Base-by-base conservation (phyloP, 345 rosid genomes). In the Gossypium arboreum region DNA sequence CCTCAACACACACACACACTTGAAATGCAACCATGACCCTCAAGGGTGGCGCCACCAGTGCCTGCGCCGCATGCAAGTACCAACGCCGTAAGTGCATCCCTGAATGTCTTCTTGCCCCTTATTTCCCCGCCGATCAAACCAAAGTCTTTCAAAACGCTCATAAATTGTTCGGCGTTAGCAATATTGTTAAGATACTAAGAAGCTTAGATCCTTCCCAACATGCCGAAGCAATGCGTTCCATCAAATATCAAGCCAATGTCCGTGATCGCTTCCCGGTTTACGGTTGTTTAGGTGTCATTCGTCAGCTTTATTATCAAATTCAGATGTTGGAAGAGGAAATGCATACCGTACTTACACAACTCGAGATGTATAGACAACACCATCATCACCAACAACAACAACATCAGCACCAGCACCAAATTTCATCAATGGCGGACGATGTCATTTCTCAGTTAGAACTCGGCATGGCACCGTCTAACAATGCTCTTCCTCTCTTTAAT, bases 1-100 rank as follows among this genome's bases (percentile, higher is more conserved):
- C 22, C 59, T 3, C 43, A n/a, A 55, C 56, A 51, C 22, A 55
- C 9, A 54, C 22, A 20, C 10, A 41, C 13, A 61, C 18, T 29
- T 43, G 29, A 65, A 63, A 64, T 78, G 68, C 71, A 58, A 77
- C 66, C 68, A 95, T 95, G 98, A 95, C 99, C 83, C 87, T 90
- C 0, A 91, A 93, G 83, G 97, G 97, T 25, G 93, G 97, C 84
- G 80, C 89, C 71, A 88, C 92, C 84, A 94, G 88, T 22, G 99
- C 99, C 15, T 95, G 99, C 55, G 99, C 98, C 27, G 91, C 91
- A 10, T 95, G 99, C 92, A 95, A 95, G 80, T 90, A 87, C 86
- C 98, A 85, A 69, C 80, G 97, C 22, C 80, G 94, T 69, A 88
- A 88, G 75, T 95, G 99, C 83, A 70, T 83, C 5, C 54, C 88